Evolutionary conservation across 176 grass and related monocot genomes (phyloP).

Genomic region (Carex scoparia): DNA sequence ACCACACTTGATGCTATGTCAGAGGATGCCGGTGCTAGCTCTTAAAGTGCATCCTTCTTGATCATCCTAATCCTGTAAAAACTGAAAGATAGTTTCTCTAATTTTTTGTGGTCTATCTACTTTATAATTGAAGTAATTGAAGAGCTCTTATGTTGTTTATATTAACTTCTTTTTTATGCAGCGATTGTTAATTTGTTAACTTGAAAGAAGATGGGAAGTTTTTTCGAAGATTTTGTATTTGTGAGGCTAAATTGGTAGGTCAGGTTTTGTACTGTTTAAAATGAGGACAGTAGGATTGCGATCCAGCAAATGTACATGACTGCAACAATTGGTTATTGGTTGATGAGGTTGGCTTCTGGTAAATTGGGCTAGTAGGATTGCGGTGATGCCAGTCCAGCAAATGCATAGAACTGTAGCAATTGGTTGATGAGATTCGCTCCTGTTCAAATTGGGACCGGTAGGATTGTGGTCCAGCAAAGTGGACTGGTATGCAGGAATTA

Average conservation of each 20-base stretch:
- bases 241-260: neutral
- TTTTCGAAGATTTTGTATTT: neutral
- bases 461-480: neutral
- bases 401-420: neutral
- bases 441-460: neutral
- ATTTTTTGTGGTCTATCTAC: neutral
- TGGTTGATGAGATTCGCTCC: neutral
- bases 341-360: neutral
- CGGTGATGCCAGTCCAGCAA: neutral
- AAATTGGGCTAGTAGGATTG: neutral
- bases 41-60: neutral
- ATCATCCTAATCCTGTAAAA: neutral
- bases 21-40: slow-evolving; percentile 16
- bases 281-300: neutral
- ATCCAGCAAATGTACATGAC: neutral
- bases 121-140: neutral
- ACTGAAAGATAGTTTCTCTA: neutral
- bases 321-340: neutral
- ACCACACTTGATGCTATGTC: slow-evolving; percentile 12
- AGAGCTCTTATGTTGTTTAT: slow-evolving; percentile 6
- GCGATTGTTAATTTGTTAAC: neutral
- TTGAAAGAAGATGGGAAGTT: neutral
- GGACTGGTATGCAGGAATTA: too few relatives aligned
- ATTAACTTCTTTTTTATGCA: neutral
- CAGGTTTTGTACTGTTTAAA: neutral